Percentiles rank a stretch among this genome's conserved stretches.
Evolutionary conservation across 345 rosid genomes (phyloP).

Genomic region (Hypericum perforatum): DNA sequence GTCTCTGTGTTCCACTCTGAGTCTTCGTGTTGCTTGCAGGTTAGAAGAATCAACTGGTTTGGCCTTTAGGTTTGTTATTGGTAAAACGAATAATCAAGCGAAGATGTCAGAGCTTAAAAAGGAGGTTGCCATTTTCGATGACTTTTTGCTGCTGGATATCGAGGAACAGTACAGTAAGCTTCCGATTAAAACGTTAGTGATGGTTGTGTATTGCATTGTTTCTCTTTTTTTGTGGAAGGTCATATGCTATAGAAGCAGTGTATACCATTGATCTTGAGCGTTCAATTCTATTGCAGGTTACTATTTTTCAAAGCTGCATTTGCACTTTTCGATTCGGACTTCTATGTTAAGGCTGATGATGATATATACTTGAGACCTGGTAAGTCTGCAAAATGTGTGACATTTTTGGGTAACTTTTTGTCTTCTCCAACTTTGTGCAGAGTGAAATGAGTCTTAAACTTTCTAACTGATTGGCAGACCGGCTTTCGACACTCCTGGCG

Average conservation of each 20-base stretch:
- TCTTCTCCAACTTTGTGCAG: neutral
- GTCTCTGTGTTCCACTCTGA: neutral
- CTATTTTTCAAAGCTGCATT: constrained; percentile 87
- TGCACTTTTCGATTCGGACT: constrained; percentile 70
- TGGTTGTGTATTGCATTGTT: constrained; percentile 1
- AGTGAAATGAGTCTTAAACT: neutral
- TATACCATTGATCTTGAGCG: neutral
- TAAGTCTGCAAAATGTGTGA: constrained; percentile 16
- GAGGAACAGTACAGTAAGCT: constrained; percentile 98
- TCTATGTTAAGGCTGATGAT: constrained; percentile 94
- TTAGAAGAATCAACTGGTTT: constrained; percentile 87
- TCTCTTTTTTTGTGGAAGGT: neutral
- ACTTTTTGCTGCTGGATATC: constrained; percentile 71
- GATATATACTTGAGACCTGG: constrained; percentile 92
- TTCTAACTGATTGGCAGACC: constrained; percentile 35
- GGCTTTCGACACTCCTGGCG: constrained; percentile 67
- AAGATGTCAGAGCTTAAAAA: constrained; percentile 58
- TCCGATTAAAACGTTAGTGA: constrained; percentile 93
- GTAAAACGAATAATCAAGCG: constrained; percentile 43
- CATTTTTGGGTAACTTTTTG: constrained; percentile 1
- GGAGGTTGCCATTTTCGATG: constrained; percentile 73
- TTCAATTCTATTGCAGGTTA: constrained; percentile 32
- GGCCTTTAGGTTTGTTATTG: constrained; percentile 70
- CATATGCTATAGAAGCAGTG: neutral
- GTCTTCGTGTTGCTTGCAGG: constrained; percentile 21